Conservation (phyloP, 306 rosid genomes). For the Pyrus pyrifolia region DNA sequence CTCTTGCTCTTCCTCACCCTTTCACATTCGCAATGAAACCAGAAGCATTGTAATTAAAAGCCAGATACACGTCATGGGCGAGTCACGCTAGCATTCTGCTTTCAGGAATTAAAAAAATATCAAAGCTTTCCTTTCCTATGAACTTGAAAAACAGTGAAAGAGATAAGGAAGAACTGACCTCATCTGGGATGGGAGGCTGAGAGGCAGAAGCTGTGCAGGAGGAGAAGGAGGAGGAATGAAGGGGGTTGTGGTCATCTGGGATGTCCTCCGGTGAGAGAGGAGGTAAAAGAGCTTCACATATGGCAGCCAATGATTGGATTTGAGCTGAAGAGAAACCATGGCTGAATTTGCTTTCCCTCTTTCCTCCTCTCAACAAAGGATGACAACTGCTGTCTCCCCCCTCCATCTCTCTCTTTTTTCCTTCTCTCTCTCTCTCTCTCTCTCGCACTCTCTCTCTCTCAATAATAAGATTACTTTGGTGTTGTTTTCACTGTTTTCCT, state of each 20-base stretch:
- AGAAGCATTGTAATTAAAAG: too few relatives aligned
- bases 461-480: background rate
- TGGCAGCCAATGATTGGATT: slow-evolving; percentile 51
- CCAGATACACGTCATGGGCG: too few relatives aligned
- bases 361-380: slow-evolving; percentile 44
- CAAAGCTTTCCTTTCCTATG: background rate
- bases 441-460: background rate
- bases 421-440: background rate
- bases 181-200: slow-evolving; percentile 59
- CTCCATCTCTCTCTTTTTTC: slow-evolving; percentile 11
- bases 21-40: too few relatives aligned
- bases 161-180: slow-evolving; percentile 30
- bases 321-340: slow-evolving; percentile 65
- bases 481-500: background rate
- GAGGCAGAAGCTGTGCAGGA: slow-evolving; percentile 51
- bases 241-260: slow-evolving; percentile 17
- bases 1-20: too few relatives aligned
- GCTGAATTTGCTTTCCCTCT: slow-evolving; percentile 28
- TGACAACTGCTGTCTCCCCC: slow-evolving; percentile 25
- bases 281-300: slow-evolving; percentile 73
- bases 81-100: too few relatives aligned
- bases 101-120: too few relatives aligned
- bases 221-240: slow-evolving; percentile 27
- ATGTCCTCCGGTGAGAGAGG: slow-evolving; percentile 24
- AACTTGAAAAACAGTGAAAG: background rate